Base-by-base conservation (phyloP, 768 basidiomycete species). In the Kwoniella shandongensis region DNA sequence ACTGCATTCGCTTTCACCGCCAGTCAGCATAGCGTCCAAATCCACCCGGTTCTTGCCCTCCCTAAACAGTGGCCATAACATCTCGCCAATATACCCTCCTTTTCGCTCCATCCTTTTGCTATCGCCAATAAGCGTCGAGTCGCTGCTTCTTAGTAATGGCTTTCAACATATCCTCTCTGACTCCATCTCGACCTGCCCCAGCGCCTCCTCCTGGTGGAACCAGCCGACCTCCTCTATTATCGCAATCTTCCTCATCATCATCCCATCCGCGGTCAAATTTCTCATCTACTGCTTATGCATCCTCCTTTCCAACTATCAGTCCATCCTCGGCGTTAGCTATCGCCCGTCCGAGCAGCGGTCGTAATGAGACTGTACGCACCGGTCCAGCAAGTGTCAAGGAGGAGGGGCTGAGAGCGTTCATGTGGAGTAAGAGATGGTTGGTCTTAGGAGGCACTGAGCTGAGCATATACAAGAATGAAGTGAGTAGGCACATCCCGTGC, bases 331-430 rank as follows among this genome's bases (percentile, higher is more conserved):
- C 59, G 10, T 8, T 22, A 17, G n/a, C 44, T 3, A 15, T 32
- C 12, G 10, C 27, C 4, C 39, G 56, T 30, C 44, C 20, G 36
- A 27, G 26, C 12, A 44, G 29, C 36, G 44, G 50, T 4, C 47
- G 54, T 7, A 73, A 56, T 18, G 50, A 39, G 4, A 30, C 42
- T 22, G 54, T 72, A 38, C 15, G 72, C 51, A 59, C 65, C 29
- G 60, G 94, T 88, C n/a, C 79, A 79, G 91, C 89, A 42, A 87
- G 83, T 74, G 81, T 94, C 69, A 98, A 98, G 81, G 94, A 99
- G 76, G 93, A 96, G 47, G 89, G 91, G 1, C 85, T 97, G 62
- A 85, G 88, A 2, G 88, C 88, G 61, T 92, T 89, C 82, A 81
- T 96, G 47, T 97, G 93, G 86, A 84, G 87, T 75, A 84, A 88